Percentiles rank a stretch among this genome's conserved stretches.
Conservation (phyloP, 352 stramenopile genomes). For the Thraustotheca clavata region DNA sequence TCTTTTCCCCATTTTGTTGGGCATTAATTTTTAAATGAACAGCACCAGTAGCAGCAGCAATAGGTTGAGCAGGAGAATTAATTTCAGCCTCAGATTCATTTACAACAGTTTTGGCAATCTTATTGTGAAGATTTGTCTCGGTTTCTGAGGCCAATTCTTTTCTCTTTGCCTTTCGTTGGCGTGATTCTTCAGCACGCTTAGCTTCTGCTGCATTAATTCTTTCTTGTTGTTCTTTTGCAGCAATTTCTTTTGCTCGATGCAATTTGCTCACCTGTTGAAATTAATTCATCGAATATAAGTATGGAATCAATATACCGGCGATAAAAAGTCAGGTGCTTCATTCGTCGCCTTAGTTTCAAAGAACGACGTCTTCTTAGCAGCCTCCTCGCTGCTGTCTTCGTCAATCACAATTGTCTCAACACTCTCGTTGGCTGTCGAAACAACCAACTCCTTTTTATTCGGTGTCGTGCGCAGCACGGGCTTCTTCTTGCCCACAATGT, state of each 20-base stretch:
- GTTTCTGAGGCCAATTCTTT: slow-evolving; percentile 5
- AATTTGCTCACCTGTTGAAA: slow-evolving; percentile 15
- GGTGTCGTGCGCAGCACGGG: neutral
- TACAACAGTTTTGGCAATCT: slow-evolving; percentile 8
- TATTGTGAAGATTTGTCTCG: neutral
- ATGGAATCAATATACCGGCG: neutral
- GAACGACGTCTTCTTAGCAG: neutral
- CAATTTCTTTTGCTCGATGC: slow-evolving; percentile 7
- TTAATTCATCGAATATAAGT: neutral
- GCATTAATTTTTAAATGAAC: too few species aligned
- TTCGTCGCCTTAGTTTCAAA: neutral
- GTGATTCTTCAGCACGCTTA: neutral
- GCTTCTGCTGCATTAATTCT: neutral
- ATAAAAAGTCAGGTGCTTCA: neutral
- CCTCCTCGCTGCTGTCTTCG: neutral
- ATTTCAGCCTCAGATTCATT: neutral
- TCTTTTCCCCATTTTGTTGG: neutral
- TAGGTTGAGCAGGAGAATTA: too few species aligned
- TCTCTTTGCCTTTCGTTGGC: neutral
- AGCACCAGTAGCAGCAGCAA: too few species aligned
- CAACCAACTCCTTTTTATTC: neutral
- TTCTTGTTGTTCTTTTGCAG: slow-evolving; percentile 18
- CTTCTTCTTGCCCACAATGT: neutral
- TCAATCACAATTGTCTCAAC: slow-evolving; percentile 6
- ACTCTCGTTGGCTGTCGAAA: neutral